Evolutionary conservation across 495 filamentous ascomycete species (phyloP), one percentile per base, ranked within the genome.

Genomic region (Tuber borchii): DNA sequence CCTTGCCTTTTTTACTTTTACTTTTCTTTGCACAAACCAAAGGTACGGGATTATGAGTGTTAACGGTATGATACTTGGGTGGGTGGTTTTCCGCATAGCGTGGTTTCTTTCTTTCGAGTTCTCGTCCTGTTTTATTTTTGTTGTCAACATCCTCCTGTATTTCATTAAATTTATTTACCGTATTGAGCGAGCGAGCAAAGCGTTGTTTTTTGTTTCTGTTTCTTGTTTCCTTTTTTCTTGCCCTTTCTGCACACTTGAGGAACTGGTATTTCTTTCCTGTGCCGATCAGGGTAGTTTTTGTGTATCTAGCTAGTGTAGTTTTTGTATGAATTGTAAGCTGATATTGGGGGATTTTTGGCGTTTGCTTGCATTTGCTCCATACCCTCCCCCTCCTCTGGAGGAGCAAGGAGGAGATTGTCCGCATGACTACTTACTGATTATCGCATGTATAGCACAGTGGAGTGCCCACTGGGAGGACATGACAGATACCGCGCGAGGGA

Each of bases 1-100:
- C 10, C 40, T 39, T 42, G 31, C 16, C 45, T 8, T 44, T 34
- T 46, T 37, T 39, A 1, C 16, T 12, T 48, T 75, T 74, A 82
- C 83, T 71, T 80, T 74, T 76, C 80, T 79, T 78, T 84, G 80
- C 81, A 82, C 73, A 65, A 79, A 76, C 76, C 75, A 68, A 74
- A 46, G 51, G 70, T 69, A 75, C 78, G 83, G 84, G 84, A 84
- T 84, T 81, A 85, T 85, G 85, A 83, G 85, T 84, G 85, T 85
- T 81, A 84, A 85, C 82, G 85, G 85, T 83, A 83, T 85, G 83
- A 76, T 78, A 74, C 83, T 83, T 85, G 82, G 82, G 85, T 85
- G 86, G 83, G 83, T 81, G 83, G 77, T 82, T 74, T 85, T 86
- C 85, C 83, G 74, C 75, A 78, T 83, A 85, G 84, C 80, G 80